A percentile compares a stretch with the other conserved stretches of the same genome.
Evolutionary conservation across 2,329 filamentous ascomycete species (phyloP).

Genomic region (Aspergillus hiratsukae): DNA sequence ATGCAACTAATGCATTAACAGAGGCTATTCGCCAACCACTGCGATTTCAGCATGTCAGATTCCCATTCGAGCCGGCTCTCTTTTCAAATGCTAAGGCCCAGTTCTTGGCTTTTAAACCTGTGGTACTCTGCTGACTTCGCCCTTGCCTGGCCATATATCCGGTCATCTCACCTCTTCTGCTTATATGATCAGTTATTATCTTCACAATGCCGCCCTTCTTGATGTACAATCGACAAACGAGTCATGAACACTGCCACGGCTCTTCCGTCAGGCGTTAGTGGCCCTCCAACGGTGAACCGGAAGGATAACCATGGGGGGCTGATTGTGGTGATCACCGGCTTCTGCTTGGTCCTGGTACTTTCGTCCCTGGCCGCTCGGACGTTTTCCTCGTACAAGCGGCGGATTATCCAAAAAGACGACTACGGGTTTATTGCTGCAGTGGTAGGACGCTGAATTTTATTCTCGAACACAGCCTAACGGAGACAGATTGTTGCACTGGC

Average conservation of each 20-base stretch:
- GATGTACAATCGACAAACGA: background rate
- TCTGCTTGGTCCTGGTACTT: slow-evolving; percentile 37
- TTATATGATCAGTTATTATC: background rate
- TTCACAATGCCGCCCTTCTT: background rate
- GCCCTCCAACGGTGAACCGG: slow-evolving; percentile 35
- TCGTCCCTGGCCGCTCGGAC: slow-evolving; percentile 38
- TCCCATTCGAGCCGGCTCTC: background rate
- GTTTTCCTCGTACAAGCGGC: slow-evolving; percentile 34
- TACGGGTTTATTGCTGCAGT: slow-evolving; percentile 30
- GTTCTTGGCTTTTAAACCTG: background rate
- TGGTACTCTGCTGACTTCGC: background rate
- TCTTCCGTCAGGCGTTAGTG: slow-evolving; percentile 16
- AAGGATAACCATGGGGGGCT: slow-evolving; percentile 38
- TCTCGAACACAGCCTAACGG: background rate
- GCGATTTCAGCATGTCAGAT: background rate
- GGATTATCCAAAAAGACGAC: slow-evolving; percentile 31
- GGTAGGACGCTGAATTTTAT: slow-evolving; percentile 13
- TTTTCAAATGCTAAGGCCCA: background rate
- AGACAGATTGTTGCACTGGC: slow-evolving; percentile 29
- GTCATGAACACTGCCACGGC: slow-evolving; percentile 3
- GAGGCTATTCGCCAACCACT: background rate
- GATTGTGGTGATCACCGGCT: slow-evolving; percentile 37
- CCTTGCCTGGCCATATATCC: background rate
- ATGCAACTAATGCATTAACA: background rate
- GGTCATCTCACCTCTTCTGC: background rate